These are phyloP conservation scores for Penicillium robsamsonii DNA, from an alignment of 495 filamentous ascomycete genomes.

Conservation along the genomic window DNA sequence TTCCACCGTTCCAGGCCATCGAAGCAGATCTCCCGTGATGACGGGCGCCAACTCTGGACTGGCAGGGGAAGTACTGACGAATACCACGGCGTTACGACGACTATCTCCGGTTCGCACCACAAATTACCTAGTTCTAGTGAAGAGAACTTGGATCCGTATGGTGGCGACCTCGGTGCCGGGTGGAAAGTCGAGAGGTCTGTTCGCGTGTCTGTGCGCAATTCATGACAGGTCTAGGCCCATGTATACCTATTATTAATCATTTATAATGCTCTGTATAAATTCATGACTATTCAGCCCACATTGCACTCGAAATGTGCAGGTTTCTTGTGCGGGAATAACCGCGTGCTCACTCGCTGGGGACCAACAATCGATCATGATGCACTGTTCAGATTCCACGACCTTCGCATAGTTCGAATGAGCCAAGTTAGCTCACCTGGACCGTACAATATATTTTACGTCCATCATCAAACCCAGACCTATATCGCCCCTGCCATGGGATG, in stretches of 20 bases:
- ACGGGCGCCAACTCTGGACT: conserved; percentile 21
- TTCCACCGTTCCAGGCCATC: conserved; percentile 13
- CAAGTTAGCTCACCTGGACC: not conserved
- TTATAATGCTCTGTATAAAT: not conserved
- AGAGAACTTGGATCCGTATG: conserved; percentile 21
- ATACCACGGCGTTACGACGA: conserved; percentile 27
- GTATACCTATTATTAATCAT: not conserved
- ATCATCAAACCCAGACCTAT: not conserved
- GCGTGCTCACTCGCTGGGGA: not conserved
- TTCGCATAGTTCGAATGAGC: not conserved
- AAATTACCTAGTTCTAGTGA: conserved; percentile 26
- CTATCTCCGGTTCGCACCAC: conserved; percentile 23
- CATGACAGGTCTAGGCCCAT: conserved; percentile 6
- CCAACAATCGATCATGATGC: not conserved
- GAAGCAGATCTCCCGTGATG: conserved; percentile 13
- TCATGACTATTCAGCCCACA: not conserved
- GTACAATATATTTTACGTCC: too few species aligned
- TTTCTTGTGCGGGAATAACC: not conserved
- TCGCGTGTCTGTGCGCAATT: conserved; percentile 26
- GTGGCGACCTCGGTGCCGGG: not conserved
- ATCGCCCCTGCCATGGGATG: not conserved
- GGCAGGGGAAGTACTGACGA: conserved; percentile 21
- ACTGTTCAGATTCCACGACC: not conserved
- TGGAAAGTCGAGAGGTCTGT: conserved; percentile 32
- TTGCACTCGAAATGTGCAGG: not conserved